Conservation (phyloP, 164 flowering plant species). For the Stephania yunnanensis region DNA sequence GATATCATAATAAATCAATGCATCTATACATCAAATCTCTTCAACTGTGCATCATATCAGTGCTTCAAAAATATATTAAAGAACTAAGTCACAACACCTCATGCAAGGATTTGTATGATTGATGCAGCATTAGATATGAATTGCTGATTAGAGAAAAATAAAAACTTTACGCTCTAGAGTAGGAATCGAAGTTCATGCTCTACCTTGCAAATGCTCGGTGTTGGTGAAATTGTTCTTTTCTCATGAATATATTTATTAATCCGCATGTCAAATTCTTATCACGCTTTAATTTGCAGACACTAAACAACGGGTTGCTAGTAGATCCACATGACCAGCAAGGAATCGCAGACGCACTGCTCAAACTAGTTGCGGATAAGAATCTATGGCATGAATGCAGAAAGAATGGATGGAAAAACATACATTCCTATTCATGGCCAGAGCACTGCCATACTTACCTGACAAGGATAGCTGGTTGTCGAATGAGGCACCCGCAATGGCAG, state of each 20-base stretch:
- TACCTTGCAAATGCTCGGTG: not conserved
- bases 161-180: not conserved
- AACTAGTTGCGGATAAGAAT: conserved; percentile 85
- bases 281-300: conserved; percentile 40
- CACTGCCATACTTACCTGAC: conserved; percentile 93
- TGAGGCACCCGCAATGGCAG: conserved; percentile 95
- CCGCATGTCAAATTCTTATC: not conserved
- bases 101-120: not conserved
- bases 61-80: not conserved
- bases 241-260: not conserved
- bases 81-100: not conserved
- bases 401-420: conserved; percentile 91
- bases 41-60: not conserved
- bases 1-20: not conserved
- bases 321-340: conserved; percentile 87
- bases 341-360: conserved; percentile 80
- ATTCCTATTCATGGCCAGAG: conserved; percentile 97
- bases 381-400: conserved; percentile 78
- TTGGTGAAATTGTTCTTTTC: not conserved
- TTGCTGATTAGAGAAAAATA: not conserved
- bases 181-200: not conserved
- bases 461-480: conserved; percentile 86
- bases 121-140: not conserved
- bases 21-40: not conserved
- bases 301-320: conserved; percentile 86